These are phyloP conservation scores for Diaporthe capsici DNA, from an alignment of 2,329 filamentous ascomycete genomes.

Conservation along the genomic window DNA sequence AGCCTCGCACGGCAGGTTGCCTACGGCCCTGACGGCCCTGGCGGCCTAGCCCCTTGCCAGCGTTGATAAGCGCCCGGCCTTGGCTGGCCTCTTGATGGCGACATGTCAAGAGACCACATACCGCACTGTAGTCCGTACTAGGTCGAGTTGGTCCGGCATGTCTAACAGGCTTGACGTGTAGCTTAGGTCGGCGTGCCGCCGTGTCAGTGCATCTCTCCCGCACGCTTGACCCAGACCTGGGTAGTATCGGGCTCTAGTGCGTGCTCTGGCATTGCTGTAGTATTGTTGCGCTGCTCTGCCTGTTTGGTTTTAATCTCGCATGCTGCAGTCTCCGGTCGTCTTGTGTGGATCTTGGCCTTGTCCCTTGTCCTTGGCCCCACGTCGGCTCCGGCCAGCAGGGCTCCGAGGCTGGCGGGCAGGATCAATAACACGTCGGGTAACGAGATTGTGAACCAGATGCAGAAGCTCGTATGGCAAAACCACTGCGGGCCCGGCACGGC, in stretches of 20 bases:
- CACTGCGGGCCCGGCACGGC: conserved; percentile 11
- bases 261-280: background rate
- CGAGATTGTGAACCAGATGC: background rate
- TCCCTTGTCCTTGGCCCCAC: conserved; percentile 14
- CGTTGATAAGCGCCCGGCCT: conserved; percentile 10
- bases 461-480: conserved; percentile 4
- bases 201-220: background rate
- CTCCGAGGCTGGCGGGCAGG: background rate
- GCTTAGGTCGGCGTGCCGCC: background rate
- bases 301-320: conserved; percentile 33
- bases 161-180: background rate
- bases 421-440: background rate
- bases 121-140: background rate
- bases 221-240: background rate
- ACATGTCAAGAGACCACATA: background rate
- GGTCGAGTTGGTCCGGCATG: background rate
- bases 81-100: background rate
- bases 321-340: conserved; percentile 3
- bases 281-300: background rate
- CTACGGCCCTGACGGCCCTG: conserved; percentile 19
- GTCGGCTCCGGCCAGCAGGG: conserved; percentile 18
- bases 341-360: conserved; percentile 3
- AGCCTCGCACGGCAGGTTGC: conserved; percentile 9
- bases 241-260: background rate
- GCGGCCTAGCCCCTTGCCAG: background rate